Conservation (phyloP, 2,329 filamentous ascomycete species). For the Aspergillus caelatus region DNA sequence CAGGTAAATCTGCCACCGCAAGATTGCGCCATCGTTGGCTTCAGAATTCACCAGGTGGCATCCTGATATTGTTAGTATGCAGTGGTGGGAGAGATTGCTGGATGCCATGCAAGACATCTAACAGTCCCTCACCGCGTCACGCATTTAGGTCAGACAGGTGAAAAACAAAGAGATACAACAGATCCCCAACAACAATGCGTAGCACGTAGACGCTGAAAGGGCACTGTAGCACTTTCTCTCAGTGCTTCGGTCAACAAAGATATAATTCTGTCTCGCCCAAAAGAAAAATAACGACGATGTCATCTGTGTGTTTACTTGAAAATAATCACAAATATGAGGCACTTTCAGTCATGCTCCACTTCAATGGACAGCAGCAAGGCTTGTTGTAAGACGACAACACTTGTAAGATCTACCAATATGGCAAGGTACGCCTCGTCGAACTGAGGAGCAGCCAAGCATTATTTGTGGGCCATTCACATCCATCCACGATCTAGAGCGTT, state of each 20-base stretch:
- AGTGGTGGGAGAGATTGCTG: not conserved
- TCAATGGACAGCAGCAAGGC: not conserved
- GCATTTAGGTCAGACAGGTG: not conserved
- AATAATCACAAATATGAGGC: not conserved
- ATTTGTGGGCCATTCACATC: not conserved
- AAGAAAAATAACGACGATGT: not conserved
- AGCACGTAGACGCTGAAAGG: not conserved
- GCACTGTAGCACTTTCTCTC: not conserved
- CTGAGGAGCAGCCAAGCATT: not conserved
- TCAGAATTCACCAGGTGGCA: slow-evolving; percentile 9
- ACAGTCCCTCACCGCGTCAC: not conserved
- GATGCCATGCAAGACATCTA: not conserved
- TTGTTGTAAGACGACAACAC: not conserved
- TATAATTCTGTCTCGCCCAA: not conserved
- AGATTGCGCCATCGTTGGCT: not conserved
- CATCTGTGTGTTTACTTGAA: slow-evolving; percentile 1
- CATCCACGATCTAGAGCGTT: not conserved
- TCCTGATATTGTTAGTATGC: slow-evolving; percentile 1
- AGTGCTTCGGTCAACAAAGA: not conserved
- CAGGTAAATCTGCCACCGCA: slow-evolving; percentile 6
- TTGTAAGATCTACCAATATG: slow-evolving; percentile 13
- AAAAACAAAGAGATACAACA: not conserved
- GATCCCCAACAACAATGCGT: not conserved
- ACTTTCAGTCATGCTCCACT: not conserved
- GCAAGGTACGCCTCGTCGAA: slow-evolving; percentile 5